Conservation (phyloP, 129 eudicot species). For the Oenanthe sinensis region DNA sequence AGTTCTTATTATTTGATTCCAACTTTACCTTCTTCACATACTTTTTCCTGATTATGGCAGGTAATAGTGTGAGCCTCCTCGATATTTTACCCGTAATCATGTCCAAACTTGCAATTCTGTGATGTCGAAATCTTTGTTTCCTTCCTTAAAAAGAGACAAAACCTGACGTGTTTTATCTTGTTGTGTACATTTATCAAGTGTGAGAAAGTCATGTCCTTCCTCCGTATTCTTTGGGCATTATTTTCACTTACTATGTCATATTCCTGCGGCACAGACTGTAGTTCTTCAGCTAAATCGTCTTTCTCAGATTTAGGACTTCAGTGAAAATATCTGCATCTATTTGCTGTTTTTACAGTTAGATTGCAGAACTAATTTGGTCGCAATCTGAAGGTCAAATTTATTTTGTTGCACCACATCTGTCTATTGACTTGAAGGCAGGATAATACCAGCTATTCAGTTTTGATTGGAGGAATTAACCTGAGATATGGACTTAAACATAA, state of each 20-base stretch:
- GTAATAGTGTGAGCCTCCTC: constrained; percentile 36
- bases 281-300: constrained; percentile 38
- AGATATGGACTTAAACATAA: not conserved
- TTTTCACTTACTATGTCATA: constrained; percentile 31
- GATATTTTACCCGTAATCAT: constrained; percentile 41
- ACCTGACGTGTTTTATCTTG: constrained; percentile 10
- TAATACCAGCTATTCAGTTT: constrained; percentile 25
- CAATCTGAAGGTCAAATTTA: constrained; percentile 17
- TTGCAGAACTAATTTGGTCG: constrained; percentile 6
- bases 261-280: constrained; percentile 36
- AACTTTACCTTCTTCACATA: constrained; percentile 39
- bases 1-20: constrained; percentile 48
- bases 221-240: constrained; percentile 24
- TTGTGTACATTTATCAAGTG: constrained; percentile 20
- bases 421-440: constrained; percentile 16
- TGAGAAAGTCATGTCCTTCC: constrained; percentile 16
- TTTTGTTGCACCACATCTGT: constrained; percentile 16
- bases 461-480: constrained; percentile 28
- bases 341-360: constrained; percentile 25
- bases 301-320: constrained; percentile 49
- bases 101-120: constrained; percentile 45
- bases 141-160: constrained; percentile 5
- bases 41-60: constrained; percentile 23
- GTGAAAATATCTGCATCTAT: constrained; percentile 32
- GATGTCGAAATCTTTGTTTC: constrained; percentile 19